These are phyloP conservation scores for Fusarium humuli DNA, from an alignment of 2,329 filamentous ascomycete genomes.

Conservation along the genomic window DNA sequence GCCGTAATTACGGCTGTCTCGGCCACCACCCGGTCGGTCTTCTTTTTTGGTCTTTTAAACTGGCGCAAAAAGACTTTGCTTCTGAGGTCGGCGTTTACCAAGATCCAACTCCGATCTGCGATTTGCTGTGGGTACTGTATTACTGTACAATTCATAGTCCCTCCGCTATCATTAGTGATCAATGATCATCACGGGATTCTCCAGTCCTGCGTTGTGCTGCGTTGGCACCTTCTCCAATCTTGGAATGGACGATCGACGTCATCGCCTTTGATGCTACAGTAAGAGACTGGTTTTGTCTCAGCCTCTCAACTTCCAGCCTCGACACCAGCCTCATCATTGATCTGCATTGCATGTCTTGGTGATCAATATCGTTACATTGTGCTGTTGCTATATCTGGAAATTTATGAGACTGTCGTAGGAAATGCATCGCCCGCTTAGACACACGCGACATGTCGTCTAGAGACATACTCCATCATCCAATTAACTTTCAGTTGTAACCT, in stretches of 20 bases:
- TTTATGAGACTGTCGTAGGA: constrained; percentile 2
- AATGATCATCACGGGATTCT: constrained; percentile 23
- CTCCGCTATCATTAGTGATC: constrained; percentile 15
- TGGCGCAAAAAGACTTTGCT: constrained; percentile 1
- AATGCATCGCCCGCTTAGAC: constrained; percentile 22
- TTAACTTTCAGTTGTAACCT: constrained; percentile 15
- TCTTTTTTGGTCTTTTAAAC: constrained; percentile 1
- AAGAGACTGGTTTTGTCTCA: constrained; percentile 33
- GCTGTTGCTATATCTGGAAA: constrained; percentile 27
- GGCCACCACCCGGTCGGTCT: constrained; percentile 29
- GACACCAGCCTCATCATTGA: constrained; percentile 21
- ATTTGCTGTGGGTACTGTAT: not conserved
- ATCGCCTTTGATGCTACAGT: constrained; percentile 21
- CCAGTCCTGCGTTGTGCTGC: not conserved
- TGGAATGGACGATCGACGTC: constrained; percentile 27
- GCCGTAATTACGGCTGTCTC: constrained; percentile 44
- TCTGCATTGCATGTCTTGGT: not conserved
- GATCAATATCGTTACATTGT: not conserved
- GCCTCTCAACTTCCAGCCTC: constrained; percentile 31
- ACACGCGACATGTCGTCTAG: constrained; percentile 31
- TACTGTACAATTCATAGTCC: constrained; percentile 11
- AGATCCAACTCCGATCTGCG: constrained; percentile 18
- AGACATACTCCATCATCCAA: constrained; percentile 1
- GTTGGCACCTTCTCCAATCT: constrained; percentile 10
- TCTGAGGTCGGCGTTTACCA: constrained; percentile 14